Base-by-base conservation (phyloP, 768 basidiomycete genomes). In the Pisolithus tinctorius region DNA sequence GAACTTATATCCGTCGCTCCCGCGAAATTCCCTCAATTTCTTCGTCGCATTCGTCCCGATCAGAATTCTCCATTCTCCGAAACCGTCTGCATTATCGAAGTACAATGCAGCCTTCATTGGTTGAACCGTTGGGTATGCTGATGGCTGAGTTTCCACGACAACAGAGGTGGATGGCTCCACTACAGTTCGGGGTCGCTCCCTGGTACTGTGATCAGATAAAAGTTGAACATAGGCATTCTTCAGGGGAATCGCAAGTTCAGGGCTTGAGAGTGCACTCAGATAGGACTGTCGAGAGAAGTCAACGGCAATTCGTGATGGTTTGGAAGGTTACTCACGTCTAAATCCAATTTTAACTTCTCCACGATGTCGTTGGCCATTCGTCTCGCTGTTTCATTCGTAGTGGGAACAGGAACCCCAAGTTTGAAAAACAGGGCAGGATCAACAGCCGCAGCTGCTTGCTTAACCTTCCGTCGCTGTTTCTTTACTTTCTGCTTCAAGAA, bases 11-110 rank as follows among this genome's bases (percentile, higher is more conserved):
- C 43, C 56, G 53, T 82, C 75, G 25, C 69, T 71, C 44, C 71
- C 70, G 0, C 72, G 73, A 13, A 74, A 58, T 37, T 78, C 74
- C 4, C 79, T 74, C 3, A 86, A 60, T 52, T 79, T 72, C 16
- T 64, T 63, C 46, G 76, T 72, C 0, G 80, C 82, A 20, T 73
- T 67, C 0, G 70, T 73, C 6, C 78, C 76, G 5, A 84, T 76
- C n/a, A 82, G 63, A 45, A 87, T 77, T 0, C 68, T 67, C 86
- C 85, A 87, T 25, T 76, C 73, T 3, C 86, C 85, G 41, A 86
- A 83, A 0, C 78, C 80, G 8, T 76, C 71, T 0, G 76, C 74
- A 38, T 71, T 80, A 25, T 82, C 77, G 52, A 83, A 82, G 60
- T 82, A 76, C 1, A 83, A 63, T 0, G 80, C 80, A 57, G 81